Evolutionary conservation across 2,329 filamentous ascomycete genomes (phyloP).

Genomic region (Trichoderma atroviride): DNA sequence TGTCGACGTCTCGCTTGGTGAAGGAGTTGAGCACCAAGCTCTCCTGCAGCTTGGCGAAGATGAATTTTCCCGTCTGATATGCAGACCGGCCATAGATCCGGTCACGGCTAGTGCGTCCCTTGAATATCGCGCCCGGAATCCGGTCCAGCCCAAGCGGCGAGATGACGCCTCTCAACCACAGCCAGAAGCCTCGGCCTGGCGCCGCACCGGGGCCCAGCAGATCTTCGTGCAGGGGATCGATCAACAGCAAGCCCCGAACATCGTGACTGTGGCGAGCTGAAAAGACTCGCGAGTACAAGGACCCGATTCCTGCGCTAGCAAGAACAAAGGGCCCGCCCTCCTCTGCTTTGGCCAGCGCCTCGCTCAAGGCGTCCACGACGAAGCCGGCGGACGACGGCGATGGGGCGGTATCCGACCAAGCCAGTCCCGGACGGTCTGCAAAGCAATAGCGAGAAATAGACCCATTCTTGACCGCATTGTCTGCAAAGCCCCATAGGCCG

Average conservation of each 20-base stretch:
- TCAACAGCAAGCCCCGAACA: conserved; percentile 77
- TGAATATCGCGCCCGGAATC: conserved; percentile 77
- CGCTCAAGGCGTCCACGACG: conserved; percentile 84
- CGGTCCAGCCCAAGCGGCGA: conserved; percentile 86
- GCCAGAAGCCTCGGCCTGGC: conserved; percentile 73
- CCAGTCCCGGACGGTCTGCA: conserved; percentile 88
- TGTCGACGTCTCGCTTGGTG: conserved; percentile 78
- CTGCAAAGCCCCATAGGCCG: conserved; percentile 77
- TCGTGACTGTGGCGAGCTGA: conserved; percentile 76
- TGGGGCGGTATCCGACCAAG: conserved; percentile 86
- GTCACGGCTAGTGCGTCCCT: conserved; percentile 77
- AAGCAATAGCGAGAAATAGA: conserved; percentile 91
- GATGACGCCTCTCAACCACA: conserved; percentile 85
- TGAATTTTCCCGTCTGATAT: conserved; percentile 77
- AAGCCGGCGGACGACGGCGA: conserved; percentile 93
- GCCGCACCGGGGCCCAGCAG: conserved; percentile 69
- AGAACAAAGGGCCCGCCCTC: conserved; percentile 90
- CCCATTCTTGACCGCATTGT: conserved; percentile 74
- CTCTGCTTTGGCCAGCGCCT: conserved; percentile 77
- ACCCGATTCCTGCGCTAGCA: conserved; percentile 82
- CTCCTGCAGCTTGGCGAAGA: conserved; percentile 92
- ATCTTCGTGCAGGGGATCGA: conserved; percentile 90
- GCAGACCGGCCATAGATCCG: conserved; percentile 80
- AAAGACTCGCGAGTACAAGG: conserved; percentile 89
- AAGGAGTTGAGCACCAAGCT: conserved; percentile 84